Conservation (phyloP, 1,139 yeast genomes). For the Zygotorulaspora mrakii region DNA sequence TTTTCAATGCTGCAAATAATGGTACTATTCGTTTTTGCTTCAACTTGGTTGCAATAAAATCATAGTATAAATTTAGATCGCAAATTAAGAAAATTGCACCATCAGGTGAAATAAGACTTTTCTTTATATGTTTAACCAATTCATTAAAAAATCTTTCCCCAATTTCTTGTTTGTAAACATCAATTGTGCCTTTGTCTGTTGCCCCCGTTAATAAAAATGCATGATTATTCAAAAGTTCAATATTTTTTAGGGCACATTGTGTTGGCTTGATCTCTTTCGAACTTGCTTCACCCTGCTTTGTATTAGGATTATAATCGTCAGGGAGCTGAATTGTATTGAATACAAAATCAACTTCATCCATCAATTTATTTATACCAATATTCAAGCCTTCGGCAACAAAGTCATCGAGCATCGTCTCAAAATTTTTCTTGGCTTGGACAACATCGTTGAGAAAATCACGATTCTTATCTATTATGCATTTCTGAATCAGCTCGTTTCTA, state of each 20-base stretch:
- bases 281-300: conserved; percentile 12
- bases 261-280: conserved; percentile 56
- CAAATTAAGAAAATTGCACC: conserved; percentile 80
- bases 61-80: conserved; percentile 72
- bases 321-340: conserved; percentile 51
- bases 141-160: conserved; percentile 81
- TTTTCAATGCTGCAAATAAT: conserved; percentile 74
- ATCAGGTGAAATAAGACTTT: conserved; percentile 63
- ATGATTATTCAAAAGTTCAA: conserved; percentile 65
- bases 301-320: conserved; percentile 48
- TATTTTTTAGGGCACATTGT: conserved; percentile 59
- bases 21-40: conserved; percentile 70
- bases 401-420: conserved; percentile 79
- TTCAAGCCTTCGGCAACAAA: conserved; percentile 91
- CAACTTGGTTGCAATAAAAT: conserved; percentile 58
- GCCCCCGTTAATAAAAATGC: conserved; percentile 72
- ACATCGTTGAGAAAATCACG: conserved; percentile 77
- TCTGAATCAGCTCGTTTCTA: conserved; percentile 71
- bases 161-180: conserved; percentile 90
- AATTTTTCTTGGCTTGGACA: conserved; percentile 70
- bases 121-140: conserved; percentile 68
- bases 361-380: conserved; percentile 81
- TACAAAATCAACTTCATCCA: conserved; percentile 65
- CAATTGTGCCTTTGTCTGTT: conserved; percentile 83
- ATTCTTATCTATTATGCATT: conserved; percentile 60